Base-by-base conservation (phyloP, 1,139 yeast species). In the Meyerozyma elateridarum region DNA sequence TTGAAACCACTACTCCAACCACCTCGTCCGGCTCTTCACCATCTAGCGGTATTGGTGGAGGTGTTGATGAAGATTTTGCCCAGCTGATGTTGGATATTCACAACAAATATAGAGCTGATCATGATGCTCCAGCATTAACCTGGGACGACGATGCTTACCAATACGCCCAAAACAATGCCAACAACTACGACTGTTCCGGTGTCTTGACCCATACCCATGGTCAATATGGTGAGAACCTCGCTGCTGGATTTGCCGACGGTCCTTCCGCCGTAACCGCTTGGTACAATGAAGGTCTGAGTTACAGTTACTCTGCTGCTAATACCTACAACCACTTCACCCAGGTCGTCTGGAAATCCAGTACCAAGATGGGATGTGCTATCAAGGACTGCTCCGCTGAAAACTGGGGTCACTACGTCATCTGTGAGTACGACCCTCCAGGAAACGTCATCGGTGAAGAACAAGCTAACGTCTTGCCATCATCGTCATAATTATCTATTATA, bases 321-420 rank as follows among this genome's bases (percentile, higher is more conserved):
- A 41, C 48, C 14, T 61, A 79, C 38, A 81, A 84, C 42, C 96
- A 87, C 61, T 87, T 85, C 67, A 85, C 95, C 27, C 94, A 84
- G 59, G 72, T 87, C 41, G 81, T 87, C 32, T 87, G 96, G 95
- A 79, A 78, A 56, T 58, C 64, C 19, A 62, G 88, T 36, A 69
- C 79, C 22, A 58, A 73, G 53, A 56, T 87, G 15, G 95, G 95
- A 25, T 87, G 96, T 64, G 95, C 85, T 37, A 19, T 3, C 34
- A 61, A 66, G 43, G 64, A 67, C 39, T 76, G 82, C 18, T 24
- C 27, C 8, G 5, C 4, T 17, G 15, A 24, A 17, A 24, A 44
- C 12, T 40, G 45, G 44, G 38, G 39, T 7, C 27, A 20, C 22
- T 44, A 44, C 34, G 32, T 44, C 8, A 41, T 44, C 8, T 42